Evolutionary conservation across 2,329 filamentous ascomycete genomes (phyloP), one percentile per base, ranked within the genome.

Genomic region (Aspergillus terreus): DNA sequence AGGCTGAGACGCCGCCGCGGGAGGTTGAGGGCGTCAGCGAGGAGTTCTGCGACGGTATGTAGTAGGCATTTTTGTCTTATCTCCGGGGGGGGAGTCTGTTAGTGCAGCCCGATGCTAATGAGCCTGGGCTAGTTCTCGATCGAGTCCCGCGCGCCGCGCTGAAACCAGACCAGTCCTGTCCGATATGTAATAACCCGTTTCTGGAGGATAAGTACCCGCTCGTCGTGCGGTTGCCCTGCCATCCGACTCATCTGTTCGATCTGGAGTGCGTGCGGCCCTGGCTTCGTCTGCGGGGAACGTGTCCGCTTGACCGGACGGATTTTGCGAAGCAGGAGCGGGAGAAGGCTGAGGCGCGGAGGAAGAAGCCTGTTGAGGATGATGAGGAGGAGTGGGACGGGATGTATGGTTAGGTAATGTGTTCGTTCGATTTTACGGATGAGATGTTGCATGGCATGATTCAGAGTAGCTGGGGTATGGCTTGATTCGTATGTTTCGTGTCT

Each of bases 241-340:
- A 85, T 63, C 73, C 78, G 14, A 78, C 78, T 35, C 83, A 86
- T 64, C 61, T 82, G 17, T 86, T 85, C 66, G 83, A 86, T 68
- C 66, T 86, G 23, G 83, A 86, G 60, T 86, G 83, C 66, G 82
- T 86, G 54, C 70, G 77, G 52, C 83, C 83, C 0, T 86, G 83
- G 83, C 67, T 86, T 56, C 78, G 84, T 57, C 71, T 86, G 50
- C 81, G 84, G 56, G 80, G 81, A 7, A 85, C 82, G 17, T 86
- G 83, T 68, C 83, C 83, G 15, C 71, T 86, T 44, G 82, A 85
- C 63, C 75, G 83, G 46, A 76, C 78, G 62, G 78, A 81, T 63
- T 72, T 86, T 52, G 71, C 80, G 15, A 82, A 83, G 70, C 76
- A 80, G 69, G 68, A 76, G 56, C 72, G 69, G 66, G 79, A 72